These are phyloP conservation scores for Boletellus sp. DNA, from an alignment of 768 basidiomycete species.

Conservation along the genomic window DNA sequence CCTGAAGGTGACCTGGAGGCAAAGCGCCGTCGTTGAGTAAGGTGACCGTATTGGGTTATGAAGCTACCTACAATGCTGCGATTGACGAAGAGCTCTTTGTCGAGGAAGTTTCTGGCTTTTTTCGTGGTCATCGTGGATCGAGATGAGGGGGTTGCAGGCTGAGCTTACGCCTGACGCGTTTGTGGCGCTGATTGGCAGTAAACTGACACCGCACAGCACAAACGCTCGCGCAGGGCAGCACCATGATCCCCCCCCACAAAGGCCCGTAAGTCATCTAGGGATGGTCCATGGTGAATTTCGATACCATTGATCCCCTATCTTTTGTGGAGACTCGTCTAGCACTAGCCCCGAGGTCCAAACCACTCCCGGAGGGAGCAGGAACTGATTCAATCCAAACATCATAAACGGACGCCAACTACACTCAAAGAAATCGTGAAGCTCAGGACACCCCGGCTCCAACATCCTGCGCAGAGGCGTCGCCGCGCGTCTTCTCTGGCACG, in stretches of 20 bases:
- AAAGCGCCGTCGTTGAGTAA: background rate
- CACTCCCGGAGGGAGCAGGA: too few relatives aligned
- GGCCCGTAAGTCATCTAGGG: too few relatives aligned
- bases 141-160: background rate
- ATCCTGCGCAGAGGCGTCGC: background rate
- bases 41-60: background rate
- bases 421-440: background rate
- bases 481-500: background rate
- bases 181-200: conserved; percentile 7
- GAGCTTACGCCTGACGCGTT: conserved; percentile 2
- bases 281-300: too few relatives aligned
- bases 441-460: background rate
- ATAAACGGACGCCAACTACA: background rate
- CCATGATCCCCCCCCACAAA: too few relatives aligned
- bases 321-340: too few relatives aligned
- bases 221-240: too few relatives aligned
- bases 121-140: conserved; percentile 26
- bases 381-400: background rate
- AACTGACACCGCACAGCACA: too few relatives aligned
- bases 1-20: conserved; percentile 69
- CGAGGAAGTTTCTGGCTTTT: conserved; percentile 38
- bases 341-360: too few relatives aligned
- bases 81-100: conserved; percentile 44
- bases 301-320: too few relatives aligned
- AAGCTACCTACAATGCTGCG: conserved; percentile 38